These are phyloP conservation scores for Hymenoscyphus fructigenus DNA, from an alignment of 2,329 filamentous ascomycete genomes.

Conservation along the genomic window DNA sequence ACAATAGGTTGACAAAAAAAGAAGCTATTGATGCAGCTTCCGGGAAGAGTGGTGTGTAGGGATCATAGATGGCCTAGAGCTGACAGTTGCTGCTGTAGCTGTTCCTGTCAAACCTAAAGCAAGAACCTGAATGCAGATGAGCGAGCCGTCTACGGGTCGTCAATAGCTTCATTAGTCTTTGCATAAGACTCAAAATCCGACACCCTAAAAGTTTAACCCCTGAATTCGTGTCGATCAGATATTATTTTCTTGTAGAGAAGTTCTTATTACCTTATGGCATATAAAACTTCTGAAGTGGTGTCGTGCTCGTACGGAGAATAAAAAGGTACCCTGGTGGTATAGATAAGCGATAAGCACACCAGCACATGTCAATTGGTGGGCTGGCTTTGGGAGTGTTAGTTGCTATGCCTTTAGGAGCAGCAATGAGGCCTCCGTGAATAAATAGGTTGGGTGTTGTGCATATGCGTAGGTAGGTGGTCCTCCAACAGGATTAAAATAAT, in stretches of 20 bases:
- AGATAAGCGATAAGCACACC: not conserved
- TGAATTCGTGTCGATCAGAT: not conserved
- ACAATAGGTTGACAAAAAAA: not conserved
- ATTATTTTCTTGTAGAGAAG: not conserved
- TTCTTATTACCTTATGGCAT: not conserved
- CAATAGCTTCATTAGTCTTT: not conserved
- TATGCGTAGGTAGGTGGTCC: not conserved
- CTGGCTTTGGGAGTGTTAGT: not conserved
- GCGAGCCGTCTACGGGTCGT: not conserved
- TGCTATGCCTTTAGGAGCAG: not conserved
- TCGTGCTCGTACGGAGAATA: not conserved
- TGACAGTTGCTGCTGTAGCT: not conserved
- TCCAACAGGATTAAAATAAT: not conserved
- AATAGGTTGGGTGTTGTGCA: not conserved
- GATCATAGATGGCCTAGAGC: constrained; percentile 1
- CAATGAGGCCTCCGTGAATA: not conserved
- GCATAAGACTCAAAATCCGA: not conserved
- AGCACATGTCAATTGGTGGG: not conserved
- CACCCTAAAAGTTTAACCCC: not conserved
- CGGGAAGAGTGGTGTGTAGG: not conserved
- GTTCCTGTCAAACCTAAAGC: not conserved
- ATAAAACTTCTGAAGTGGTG: not conserved
- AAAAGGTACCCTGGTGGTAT: not conserved
- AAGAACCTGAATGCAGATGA: too few relatives aligned
- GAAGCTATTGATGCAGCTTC: constrained; percentile 3